These are phyloP conservation scores for Galeopsis tetrahit DNA, from an alignment of 257 asterid genomes.

Conservation along the genomic window DNA sequence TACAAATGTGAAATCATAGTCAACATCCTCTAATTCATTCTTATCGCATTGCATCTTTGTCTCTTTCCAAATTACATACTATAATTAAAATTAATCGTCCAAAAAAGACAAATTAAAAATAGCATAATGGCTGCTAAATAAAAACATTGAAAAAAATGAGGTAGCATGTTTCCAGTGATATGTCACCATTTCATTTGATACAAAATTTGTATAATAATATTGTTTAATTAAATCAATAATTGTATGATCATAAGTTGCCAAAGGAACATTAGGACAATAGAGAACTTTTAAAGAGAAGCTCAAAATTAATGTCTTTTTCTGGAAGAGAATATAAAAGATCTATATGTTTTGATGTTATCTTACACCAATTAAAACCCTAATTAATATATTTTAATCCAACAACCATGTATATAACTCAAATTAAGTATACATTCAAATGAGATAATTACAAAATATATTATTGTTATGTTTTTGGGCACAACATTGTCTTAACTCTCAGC, in stretches of 20 bases:
- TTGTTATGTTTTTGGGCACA: constrained; percentile 27
- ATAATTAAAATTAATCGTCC: constrained; percentile 10
- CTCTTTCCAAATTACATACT: constrained; percentile 4
- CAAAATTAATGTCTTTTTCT: constrained; percentile 37
- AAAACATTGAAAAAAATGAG: constrained; percentile 13
- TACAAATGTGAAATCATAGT: neutral
- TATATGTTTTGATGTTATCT: constrained; percentile 21
- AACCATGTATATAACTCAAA: constrained; percentile 29
- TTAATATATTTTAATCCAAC: constrained; percentile 32
- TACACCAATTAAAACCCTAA: constrained; percentile 14
- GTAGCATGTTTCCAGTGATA: constrained; percentile 8
- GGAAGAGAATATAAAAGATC: constrained; percentile 34
- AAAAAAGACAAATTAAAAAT: constrained; percentile 12
- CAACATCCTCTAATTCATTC: constrained; percentile 7
- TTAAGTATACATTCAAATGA: constrained; percentile 13
- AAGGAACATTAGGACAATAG: constrained; percentile 28
- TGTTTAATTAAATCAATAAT: constrained; percentile 4
- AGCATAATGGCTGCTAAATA: constrained; percentile 33
- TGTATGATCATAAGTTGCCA: constrained; percentile 34
- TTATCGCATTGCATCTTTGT: constrained; percentile 17
- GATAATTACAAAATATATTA: neutral
- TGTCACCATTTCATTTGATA: constrained; percentile 19
- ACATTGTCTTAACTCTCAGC: constrained; percentile 39
- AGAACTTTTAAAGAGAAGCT: constrained; percentile 37
- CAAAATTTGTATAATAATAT: constrained; percentile 21